phyloP scores from a whole-genome alignment of 306 rosid genomes.

The Quillaja saponaria region DNA sequence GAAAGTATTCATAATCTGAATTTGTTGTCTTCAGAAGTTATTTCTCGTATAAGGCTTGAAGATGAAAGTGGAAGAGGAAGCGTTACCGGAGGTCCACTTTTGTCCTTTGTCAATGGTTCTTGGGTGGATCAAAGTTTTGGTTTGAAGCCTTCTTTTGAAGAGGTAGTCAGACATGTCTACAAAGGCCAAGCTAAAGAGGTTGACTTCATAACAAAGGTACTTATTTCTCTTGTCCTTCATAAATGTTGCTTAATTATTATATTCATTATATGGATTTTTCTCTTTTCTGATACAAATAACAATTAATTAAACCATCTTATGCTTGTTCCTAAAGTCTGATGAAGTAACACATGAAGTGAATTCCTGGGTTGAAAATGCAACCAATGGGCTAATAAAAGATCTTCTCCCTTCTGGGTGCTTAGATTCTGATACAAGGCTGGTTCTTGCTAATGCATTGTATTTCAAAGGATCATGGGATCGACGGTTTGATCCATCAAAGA shows the following conservation, averaged over 20 bases:
- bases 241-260: no score
- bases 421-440: background rate
- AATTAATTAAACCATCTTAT: background rate
- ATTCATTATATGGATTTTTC: background rate
- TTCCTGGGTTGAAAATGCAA: constrained; percentile 29
- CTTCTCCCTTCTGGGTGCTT: background rate
- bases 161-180: background rate
- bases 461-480: constrained; percentile 33
- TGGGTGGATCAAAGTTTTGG: constrained; percentile 3
- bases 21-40: background rate
- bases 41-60: background rate
- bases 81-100: background rate
- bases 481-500: background rate
- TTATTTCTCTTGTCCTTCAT: background rate
- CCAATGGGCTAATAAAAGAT: constrained; percentile 8
- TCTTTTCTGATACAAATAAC: background rate
- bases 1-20: background rate
- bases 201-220: background rate
- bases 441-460: constrained; percentile 35
- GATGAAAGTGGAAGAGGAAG: background rate
- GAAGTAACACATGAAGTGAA: constrained; percentile 25
- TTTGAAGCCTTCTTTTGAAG: background rate
- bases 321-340: background rate
- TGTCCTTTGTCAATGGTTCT: constrained; percentile 15
- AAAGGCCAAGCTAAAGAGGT: background rate